These are phyloP conservation scores for Ophiocordyceps camponoti-rufipedis DNA, from an alignment of 2,329 filamentous ascomycete species.

Conservation along the genomic window DNA sequence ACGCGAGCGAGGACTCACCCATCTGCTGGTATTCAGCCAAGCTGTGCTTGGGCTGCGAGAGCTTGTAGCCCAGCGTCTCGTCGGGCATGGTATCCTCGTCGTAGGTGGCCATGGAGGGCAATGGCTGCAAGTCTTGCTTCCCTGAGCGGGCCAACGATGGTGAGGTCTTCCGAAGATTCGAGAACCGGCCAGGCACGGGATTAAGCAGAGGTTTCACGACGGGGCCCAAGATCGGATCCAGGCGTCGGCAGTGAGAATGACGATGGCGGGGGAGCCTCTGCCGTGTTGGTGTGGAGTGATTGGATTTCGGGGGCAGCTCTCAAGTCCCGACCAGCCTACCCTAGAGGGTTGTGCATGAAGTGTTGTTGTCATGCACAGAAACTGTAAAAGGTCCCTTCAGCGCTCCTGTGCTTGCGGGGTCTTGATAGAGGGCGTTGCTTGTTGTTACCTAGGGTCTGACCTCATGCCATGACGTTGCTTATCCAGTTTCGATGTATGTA, in stretches of 20 bases:
- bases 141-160: neutral
- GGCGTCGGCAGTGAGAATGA: neutral
- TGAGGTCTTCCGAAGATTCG: too few relatives aligned
- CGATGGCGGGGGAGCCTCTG: neutral
- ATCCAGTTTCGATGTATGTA: too few relatives aligned
- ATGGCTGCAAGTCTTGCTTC: neutral
- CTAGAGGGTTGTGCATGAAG: neutral
- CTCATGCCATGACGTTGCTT: neutral
- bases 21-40: conserved; percentile 87
- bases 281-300: neutral
- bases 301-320: neutral
- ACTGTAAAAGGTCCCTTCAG: neutral
- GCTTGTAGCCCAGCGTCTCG: conserved; percentile 91
- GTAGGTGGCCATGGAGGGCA: conserved; percentile 43
- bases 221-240: neutral
- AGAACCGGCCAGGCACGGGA: too few relatives aligned
- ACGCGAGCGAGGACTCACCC: conserved; percentile 36
- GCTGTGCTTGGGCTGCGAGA: conserved; percentile 91
- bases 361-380: neutral
- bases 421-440: neutral
- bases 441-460: neutral
- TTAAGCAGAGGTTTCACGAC: neutral
- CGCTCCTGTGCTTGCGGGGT: neutral
- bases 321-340: neutral
- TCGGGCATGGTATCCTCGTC: conserved; percentile 73